A percentile compares a stretch with the other conserved stretches of the same genome.
Conservation (phyloP, 2,329 filamentous ascomycete species). For the Fusarium sp. region DNA sequence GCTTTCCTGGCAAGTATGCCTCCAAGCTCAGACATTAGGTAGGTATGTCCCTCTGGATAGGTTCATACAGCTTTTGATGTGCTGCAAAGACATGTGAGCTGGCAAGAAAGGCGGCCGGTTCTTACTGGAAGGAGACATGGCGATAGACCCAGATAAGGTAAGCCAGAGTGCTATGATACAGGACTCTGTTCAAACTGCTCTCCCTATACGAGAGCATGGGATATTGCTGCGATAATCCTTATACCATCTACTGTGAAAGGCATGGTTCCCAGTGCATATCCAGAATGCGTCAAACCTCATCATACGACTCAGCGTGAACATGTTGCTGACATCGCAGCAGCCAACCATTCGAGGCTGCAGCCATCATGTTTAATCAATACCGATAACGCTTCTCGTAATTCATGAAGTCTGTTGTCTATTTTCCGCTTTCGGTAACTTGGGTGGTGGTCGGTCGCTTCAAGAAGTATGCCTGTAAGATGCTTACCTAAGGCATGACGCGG, state of each 20-base stretch:
- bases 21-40: background rate
- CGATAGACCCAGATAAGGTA: background rate
- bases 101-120: background rate
- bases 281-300: background rate
- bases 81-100: background rate
- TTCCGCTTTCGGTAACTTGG: background rate
- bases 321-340: background rate
- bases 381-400: background rate
- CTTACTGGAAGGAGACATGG: background rate
- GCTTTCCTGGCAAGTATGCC: background rate
- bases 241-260: no score
- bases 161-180: background rate
- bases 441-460: background rate
- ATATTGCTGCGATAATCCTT: background rate
- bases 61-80: background rate
- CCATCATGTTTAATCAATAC: background rate
- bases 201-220: background rate
- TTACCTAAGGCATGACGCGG: conserved; percentile 36
- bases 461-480: background rate
- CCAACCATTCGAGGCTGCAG: background rate
- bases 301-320: background rate
- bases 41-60: background rate
- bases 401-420: background rate
- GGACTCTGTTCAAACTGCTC: accelerated
- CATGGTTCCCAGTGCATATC: background rate